Evolutionary conservation across 768 basidiomycete genomes (phyloP), one percentile per base, ranked within the genome.

Genomic region (Suillus americanus): DNA sequence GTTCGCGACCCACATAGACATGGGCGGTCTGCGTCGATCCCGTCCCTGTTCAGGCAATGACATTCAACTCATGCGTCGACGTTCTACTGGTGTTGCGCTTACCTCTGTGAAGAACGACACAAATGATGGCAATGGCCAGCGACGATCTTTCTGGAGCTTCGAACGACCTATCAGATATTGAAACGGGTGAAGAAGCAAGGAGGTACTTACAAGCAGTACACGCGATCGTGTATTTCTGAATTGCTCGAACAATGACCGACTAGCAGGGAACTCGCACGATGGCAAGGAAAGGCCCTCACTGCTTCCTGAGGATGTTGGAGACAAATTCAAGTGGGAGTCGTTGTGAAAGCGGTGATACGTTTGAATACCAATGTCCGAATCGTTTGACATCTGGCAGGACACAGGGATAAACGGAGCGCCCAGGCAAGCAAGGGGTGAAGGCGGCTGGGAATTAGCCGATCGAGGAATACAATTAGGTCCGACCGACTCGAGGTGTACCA

Each of bases 221-320:
- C 86, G 82, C 38, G 86, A 87, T 48, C 80, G 80, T 53, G 84
- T 82, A 40, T 77, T 70, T 30, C 83, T 68, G 68, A 88, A 88
- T 7, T 81, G 77, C 20, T 80, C 75, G 30, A 67, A 68, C n/a
- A 65, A 76, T 66, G 38, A 70, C 40, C 62, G 57, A 62, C 48
- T 50, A 7, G 62, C 57, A 40, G 66, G 53, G 25, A 63, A 61
- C 18, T 63, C 65, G 37, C 66, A 56, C n/a, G 61, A 60, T 40
- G 66, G 61, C 12, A 48, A 53, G 28, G 55, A 38, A 9, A 45
- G 50, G 5, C 35, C 51, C 23, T 66, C 66, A 64, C 63, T 69
- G 30, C 62, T 63, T 6, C 48, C 50, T 33, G 65, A 61, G 16
- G 61, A 60, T 2, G 76, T 57, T 14, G 78, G 78, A 10, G 71